Conservation (phyloP, 176 grass and related monocot genomes). For the Microstegium vimineum region DNA sequence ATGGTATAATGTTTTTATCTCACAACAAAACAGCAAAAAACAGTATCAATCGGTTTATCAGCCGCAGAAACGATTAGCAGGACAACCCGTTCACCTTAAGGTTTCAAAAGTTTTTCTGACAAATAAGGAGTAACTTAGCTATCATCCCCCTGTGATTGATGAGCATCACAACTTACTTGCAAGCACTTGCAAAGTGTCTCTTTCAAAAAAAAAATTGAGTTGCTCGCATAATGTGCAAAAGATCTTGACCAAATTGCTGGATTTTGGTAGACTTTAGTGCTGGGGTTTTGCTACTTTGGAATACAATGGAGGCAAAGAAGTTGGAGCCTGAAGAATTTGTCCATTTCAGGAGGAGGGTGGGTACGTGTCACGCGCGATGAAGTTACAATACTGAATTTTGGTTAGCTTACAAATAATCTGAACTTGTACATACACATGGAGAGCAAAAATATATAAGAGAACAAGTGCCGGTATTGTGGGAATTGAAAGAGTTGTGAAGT, state of each 20-base stretch:
- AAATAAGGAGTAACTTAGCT: background rate
- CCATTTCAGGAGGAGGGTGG: background rate
- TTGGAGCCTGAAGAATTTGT: background rate
- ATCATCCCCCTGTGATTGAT: background rate
- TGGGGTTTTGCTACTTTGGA: background rate
- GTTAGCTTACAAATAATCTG: background rate
- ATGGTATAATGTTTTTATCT: too few relatives aligned
- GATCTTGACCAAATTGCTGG: constrained; percentile 15
- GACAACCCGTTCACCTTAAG: background rate
- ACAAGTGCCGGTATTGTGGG: background rate
- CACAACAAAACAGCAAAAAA: too few relatives aligned
- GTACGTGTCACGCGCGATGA: background rate
- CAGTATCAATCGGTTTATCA: too few relatives aligned
- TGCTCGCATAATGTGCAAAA: constrained; percentile 15
- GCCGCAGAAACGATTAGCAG: too few relatives aligned
- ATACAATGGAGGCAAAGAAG: background rate
- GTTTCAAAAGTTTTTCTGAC: background rate
- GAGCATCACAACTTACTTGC: background rate
- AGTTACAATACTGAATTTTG: background rate
- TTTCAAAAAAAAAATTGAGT: background rate
- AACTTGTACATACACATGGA: background rate
- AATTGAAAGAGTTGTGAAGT: background rate
- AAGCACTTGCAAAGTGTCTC: constrained; percentile 13
- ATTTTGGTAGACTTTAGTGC: constrained; percentile 25
- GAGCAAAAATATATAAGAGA: background rate